These are phyloP conservation scores for Thelephora terrestris DNA, from an alignment of 1,284 basidiomycete species.

Conservation along the genomic window DNA sequence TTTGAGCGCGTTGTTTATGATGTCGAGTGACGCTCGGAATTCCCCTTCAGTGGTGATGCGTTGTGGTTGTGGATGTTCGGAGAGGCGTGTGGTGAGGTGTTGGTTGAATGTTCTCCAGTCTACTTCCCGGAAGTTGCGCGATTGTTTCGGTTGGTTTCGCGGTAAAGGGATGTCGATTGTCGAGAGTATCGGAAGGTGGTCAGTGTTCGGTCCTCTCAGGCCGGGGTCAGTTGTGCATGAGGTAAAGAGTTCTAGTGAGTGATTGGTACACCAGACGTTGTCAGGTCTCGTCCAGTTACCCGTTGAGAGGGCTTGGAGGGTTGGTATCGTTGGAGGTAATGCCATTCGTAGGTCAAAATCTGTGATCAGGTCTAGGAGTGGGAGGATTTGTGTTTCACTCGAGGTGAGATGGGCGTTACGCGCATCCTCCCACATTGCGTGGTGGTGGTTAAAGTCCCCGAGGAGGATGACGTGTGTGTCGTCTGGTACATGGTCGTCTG, in stretches of 20 bases:
- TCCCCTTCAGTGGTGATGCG: background rate
- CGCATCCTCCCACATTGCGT: constrained; percentile 34
- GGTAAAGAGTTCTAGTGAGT: constrained; percentile 10
- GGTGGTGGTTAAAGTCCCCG: constrained; percentile 42
- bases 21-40: background rate
- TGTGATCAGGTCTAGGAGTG: constrained; percentile 15
- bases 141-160: background rate
- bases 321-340: constrained; percentile 21
- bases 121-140: constrained; percentile 14
- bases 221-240: constrained; percentile 11
- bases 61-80: background rate
- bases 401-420: constrained; percentile 29
- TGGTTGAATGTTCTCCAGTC: constrained; percentile 18
- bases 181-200: constrained; percentile 21
- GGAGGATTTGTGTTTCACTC: background rate
- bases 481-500: background rate
- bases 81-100: constrained; percentile 7
- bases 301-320: constrained; percentile 16
- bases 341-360: constrained; percentile 16
- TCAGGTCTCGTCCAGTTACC: constrained; percentile 24
- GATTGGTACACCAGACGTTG: constrained; percentile 22
- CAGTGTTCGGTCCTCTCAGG: constrained; percentile 11
- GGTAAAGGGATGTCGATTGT: constrained; percentile 11
- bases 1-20: constrained; percentile 9
- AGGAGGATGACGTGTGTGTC: constrained; percentile 22